phyloP scores from a whole-genome alignment of 768 basidiomycete species.

The Bullera alba region DNA sequence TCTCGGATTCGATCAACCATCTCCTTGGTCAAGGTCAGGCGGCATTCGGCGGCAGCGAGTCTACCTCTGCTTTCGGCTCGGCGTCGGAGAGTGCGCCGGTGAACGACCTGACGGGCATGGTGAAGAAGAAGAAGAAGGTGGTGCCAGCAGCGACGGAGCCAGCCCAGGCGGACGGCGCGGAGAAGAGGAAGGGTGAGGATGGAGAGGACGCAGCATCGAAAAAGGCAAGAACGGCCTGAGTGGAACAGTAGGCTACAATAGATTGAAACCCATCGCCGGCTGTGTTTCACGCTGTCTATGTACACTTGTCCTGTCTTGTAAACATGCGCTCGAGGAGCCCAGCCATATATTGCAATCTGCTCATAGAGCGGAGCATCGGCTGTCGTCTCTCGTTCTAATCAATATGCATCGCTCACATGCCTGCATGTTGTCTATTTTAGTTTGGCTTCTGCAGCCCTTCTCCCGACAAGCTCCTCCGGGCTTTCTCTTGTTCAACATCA shows the following conservation, averaged over 20 bases:
- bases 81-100: slow-evolving; percentile 47
- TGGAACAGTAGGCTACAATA: too few species aligned
- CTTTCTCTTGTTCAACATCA: neutral
- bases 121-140: slow-evolving; percentile 70
- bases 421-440: neutral
- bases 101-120: slow-evolving; percentile 75
- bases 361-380: too few species aligned
- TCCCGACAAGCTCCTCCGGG: too few species aligned
- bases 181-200: slow-evolving; percentile 16
- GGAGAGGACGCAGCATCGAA: slow-evolving; percentile 9
- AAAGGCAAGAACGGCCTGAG: slow-evolving; percentile 17
- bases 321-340: too few species aligned
- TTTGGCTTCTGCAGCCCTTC: neutral
- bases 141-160: neutral
- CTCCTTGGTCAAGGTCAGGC: slow-evolving; percentile 23
- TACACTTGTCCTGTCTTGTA: too few species aligned
- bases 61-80: neutral
- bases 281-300: too few species aligned
- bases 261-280: too few species aligned
- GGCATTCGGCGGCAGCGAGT: neutral
- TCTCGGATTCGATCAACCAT: slow-evolving; percentile 42
- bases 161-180: slow-evolving; percentile 5
- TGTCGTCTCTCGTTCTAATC: neutral
- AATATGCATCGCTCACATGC: neutral
- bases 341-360: too few species aligned